These are phyloP conservation scores for Cytospora schulzeri DNA, from an alignment of 2,329 filamentous ascomycete species.

Conservation along the genomic window DNA sequence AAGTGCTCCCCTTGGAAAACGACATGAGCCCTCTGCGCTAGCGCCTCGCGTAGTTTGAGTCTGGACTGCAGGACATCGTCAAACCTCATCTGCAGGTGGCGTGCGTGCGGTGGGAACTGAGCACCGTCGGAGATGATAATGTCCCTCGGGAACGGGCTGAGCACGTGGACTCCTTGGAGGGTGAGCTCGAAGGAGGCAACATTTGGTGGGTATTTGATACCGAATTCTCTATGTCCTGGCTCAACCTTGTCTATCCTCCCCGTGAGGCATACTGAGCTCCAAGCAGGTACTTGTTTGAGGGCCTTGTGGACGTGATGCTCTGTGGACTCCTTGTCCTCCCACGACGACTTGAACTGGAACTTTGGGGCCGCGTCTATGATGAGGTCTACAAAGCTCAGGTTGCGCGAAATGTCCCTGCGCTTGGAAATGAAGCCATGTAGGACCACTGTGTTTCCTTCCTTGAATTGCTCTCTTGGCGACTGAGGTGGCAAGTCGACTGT, in stretches of 20 bases:
- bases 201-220: conserved; percentile 29
- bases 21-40: conserved; percentile 53
- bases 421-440: conserved; percentile 74
- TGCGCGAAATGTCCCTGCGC: conserved; percentile 67
- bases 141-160: conserved; percentile 75
- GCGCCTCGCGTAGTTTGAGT: conserved; percentile 68
- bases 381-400: conserved; percentile 69
- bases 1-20: conserved; percentile 63
- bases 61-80: conserved; percentile 67
- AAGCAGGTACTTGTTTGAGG: conserved; percentile 50
- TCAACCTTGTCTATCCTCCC: conserved; percentile 40
- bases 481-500: conserved; percentile 38
- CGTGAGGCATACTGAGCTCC: conserved; percentile 55
- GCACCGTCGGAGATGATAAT: conserved; percentile 76
- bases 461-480: conserved; percentile 33
- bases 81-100: conserved; percentile 85
- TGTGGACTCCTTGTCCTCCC: conserved; percentile 39
- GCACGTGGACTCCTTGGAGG: conserved; percentile 61
- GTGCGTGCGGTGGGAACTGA: conserved; percentile 71
- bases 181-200: conserved; percentile 54
- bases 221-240: conserved; percentile 3
- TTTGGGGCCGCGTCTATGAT: conserved; percentile 35
- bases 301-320: conserved; percentile 41
- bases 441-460: conserved; percentile 46
- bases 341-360: conserved; percentile 48